Base-by-base conservation (phyloP, 805 yeast genomes). In the Ogataea sp. region DNA sequence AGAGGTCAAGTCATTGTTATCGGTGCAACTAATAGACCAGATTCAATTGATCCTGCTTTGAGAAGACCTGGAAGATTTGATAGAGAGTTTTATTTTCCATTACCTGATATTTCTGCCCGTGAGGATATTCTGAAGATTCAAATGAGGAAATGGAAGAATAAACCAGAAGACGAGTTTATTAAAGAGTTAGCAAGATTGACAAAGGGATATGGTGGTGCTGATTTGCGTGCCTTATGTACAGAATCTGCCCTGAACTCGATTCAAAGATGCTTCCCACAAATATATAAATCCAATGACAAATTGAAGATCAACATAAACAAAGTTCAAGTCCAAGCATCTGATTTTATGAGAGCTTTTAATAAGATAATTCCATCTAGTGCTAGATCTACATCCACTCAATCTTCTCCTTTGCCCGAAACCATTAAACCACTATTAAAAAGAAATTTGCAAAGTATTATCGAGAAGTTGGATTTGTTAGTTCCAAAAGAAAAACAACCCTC, bases 151-250 rank as follows among this genome's bases (percentile, higher is more conserved):
- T 93, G 98, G 98, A 68, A 68, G 11, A 93, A 96, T 11, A 82
- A 84, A 3, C 61, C 85, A 41, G 57, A 75, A 6, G 64, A 64
- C 0, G 61, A 55, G 6, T 83, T 93, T 47, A 50, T 86, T 9
- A 68, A 70, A 6, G 77, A 78, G 39, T 67, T 93, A 27, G 90
- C 97, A 0, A 68, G 69, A 17, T 62, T 86, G 41, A 90, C 98
- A 0, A 90, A 89, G 56, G 98, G 98, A 0, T 93, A 85, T 54
- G 98, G 98, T 35, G 98, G 98, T 65, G 97, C 98, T 2, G 98
- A 93, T 59, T 65, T 93, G 45, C 68, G 96, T 40, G 96, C 97
- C 0, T 65, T 93, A 24, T 88, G 97, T 58, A 90, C 97, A 0
- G 98, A 93, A 56, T 89, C 97, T 24, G 97, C 97, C 0, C 67